Base-by-base conservation (phyloP, 305 asterid species). In the Plantago coronopus region DNA sequence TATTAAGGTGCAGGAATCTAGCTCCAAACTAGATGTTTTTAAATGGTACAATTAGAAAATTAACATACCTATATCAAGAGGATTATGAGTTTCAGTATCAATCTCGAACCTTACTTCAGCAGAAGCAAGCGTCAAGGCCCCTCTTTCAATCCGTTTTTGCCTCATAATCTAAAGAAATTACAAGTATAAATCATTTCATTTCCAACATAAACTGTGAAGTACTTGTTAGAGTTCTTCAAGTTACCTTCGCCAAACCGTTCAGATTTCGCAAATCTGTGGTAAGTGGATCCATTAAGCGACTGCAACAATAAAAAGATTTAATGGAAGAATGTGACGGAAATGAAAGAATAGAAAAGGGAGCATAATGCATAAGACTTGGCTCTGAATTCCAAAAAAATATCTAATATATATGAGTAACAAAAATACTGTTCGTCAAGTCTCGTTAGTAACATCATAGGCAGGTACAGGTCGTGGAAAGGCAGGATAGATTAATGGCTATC, bases 101-200 rank as follows among this genome's bases (percentile, higher is more conserved):
- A 89, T 89, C 70, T 89, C 89, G 76, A 94, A 94, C 75, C 89
- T 94, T 65, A 94, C 99, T 85, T 94, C 99, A 65, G 99, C 99
- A 17, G 99, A 94, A 63, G 99, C 99, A 81, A 94, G 96, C 48
- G 99, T 94, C 63, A 94, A 76, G 57, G 99, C 97, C 67, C 99
- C 99, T 78, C 95, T 85, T 7, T 89, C 97, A 70, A 94, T 83
- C 68, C 99, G 95, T 66, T 82, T 87, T 79, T 81, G 95, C 87
- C 99, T 85, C 99, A 94, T 89, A 67, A 87, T 76, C 99, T 94
- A 78, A 76, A 72, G 73, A 31, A 46, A 40, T 69, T 65, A 69
- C 71, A 70, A 29, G 48, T 57, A 64, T 63, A 51, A 48, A 38
- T 17, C 38, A 53, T 58, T 47, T 31, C 18, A n/a, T 21, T 48